These are phyloP conservation scores for Naganishia liquefaciens DNA, from an alignment of 1,284 basidiomycete genomes.

Conservation along the genomic window DNA sequence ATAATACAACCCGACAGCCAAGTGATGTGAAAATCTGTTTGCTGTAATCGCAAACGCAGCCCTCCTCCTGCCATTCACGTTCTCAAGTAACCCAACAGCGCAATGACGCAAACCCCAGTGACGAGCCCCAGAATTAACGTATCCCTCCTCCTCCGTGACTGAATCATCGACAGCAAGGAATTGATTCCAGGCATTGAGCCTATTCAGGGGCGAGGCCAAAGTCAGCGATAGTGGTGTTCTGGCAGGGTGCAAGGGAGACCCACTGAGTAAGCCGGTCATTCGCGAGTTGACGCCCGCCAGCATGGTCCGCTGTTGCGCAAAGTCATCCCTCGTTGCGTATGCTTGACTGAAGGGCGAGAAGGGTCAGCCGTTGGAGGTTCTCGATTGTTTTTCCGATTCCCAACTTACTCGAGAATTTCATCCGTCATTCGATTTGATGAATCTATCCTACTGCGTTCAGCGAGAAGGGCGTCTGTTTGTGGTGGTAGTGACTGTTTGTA, in stretches of 20 bases:
- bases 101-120: conserved; percentile 77
- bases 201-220: conserved; percentile 43
- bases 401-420: conserved; percentile 75
- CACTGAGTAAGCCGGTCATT: conserved; percentile 79
- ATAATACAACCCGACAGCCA: no score
- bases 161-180: conserved; percentile 87
- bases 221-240: neutral
- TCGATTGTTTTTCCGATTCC: neutral
- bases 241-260: conserved; percentile 45
- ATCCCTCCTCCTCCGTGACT: conserved; percentile 83
- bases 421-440: conserved; percentile 93
- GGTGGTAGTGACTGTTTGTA: conserved; percentile 74
- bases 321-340: conserved; percentile 94
- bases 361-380: neutral
- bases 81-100: conserved; percentile 72
- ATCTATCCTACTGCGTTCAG: conserved; percentile 85
- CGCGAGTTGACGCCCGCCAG: conserved; percentile 76
- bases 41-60: no score
- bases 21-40: no score
- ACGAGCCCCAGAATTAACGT: conserved; percentile 84
- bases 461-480: conserved; percentile 80
- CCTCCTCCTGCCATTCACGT: neutral
- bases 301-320: conserved; percentile 76
- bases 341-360: conserved; percentile 70
- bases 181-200: conserved; percentile 92